These are phyloP conservation scores for Trypanosoma vivax DNA, from an alignment of 208 protist genomes.

Conservation along the genomic window DNA sequence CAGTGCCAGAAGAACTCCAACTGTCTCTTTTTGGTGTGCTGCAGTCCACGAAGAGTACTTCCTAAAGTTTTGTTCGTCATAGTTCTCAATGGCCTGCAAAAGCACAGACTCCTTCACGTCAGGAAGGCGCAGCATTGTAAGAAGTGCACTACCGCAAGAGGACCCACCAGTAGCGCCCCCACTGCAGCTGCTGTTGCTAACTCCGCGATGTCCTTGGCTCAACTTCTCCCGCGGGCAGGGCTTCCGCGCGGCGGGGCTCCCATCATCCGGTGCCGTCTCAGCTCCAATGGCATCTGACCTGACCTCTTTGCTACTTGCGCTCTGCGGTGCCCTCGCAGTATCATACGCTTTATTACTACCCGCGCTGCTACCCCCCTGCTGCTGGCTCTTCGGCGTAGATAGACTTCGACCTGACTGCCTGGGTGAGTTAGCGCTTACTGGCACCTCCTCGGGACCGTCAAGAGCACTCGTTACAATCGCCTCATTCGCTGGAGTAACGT, in stretches of 20 bases:
- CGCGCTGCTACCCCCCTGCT: no score
- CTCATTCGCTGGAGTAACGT: slow-evolving; percentile 18
- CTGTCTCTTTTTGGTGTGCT: slow-evolving; percentile 27
- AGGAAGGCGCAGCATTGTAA: slow-evolving; percentile 60
- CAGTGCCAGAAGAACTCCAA: slow-evolving; percentile 45
- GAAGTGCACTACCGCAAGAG: slow-evolving; percentile 38
- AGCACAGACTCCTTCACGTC: slow-evolving; percentile 75
- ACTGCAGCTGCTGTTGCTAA: no score
- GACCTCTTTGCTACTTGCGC: no score
- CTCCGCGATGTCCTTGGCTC: no score
- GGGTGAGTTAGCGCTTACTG: slow-evolving; percentile 24
- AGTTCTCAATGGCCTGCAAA: slow-evolving; percentile 63
- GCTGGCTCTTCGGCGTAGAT: slow-evolving; percentile 11
- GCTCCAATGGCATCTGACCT: no score
- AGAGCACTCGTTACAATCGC: slow-evolving; percentile 15
- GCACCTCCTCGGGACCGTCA: slow-evolving; percentile 11
- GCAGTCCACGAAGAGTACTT: slow-evolving; percentile 8
- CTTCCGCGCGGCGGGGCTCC: background rate
- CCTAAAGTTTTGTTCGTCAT: slow-evolving; percentile 49
- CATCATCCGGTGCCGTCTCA: no score
- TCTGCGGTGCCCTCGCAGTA: background rate
- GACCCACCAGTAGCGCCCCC: background rate
- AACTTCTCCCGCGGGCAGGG: background rate
- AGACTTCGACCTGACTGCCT: slow-evolving; percentile 27
- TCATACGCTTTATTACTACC: background rate